phyloP scores from a whole-genome alignment of 2,329 filamentous ascomycete genomes.

The Chrysosphaeria jannelii region DNA sequence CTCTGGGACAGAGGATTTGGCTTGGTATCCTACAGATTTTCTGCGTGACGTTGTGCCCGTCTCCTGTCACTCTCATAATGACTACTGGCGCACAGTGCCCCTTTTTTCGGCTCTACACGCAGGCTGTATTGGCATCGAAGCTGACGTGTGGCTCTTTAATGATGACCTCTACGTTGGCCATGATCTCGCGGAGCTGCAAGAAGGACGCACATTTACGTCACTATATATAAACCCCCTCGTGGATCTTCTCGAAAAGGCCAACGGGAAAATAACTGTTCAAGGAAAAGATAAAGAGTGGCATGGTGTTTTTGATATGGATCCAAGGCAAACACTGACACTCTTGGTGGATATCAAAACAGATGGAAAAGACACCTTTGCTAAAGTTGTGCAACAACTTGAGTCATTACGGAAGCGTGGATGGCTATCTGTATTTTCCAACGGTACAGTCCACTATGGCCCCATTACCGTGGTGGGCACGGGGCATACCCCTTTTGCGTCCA shows the following conservation, averaged over 20 bases:
- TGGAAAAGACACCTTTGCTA: conserved; percentile 18
- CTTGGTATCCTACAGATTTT: conserved; percentile 19
- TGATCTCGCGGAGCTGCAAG: conserved; percentile 19
- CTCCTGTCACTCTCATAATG: conserved; percentile 29
- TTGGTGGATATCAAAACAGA: conserved; percentile 40
- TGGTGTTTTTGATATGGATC: conserved; percentile 25
- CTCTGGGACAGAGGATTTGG: conserved; percentile 10
- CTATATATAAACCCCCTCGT: conserved; percentile 36
- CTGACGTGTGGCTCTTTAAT: conserved; percentile 33
- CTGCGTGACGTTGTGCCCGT: conserved; percentile 12
- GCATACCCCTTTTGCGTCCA: conserved; percentile 24
- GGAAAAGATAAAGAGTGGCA: conserved; percentile 8
- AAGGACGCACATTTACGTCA: conserved; percentile 23
- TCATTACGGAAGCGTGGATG: conserved; percentile 27
- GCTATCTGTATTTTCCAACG: conserved; percentile 21
- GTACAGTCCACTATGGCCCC: conserved; percentile 18
- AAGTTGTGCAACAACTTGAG: conserved; percentile 22
- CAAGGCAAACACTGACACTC: conserved; percentile 23
- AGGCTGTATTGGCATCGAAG: conserved; percentile 32
- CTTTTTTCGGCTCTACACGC: conserved; percentile 28
- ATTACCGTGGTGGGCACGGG: conserved; percentile 42
- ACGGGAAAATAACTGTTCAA: conserved; percentile 6
- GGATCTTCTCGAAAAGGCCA: conserved; percentile 18
- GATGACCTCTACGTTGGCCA: conserved; percentile 20
- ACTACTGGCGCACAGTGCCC: conserved; percentile 35